phyloP scores from a whole-genome alignment of 2,329 filamentous ascomycete species.

The Xylariaceae sp. region DNA sequence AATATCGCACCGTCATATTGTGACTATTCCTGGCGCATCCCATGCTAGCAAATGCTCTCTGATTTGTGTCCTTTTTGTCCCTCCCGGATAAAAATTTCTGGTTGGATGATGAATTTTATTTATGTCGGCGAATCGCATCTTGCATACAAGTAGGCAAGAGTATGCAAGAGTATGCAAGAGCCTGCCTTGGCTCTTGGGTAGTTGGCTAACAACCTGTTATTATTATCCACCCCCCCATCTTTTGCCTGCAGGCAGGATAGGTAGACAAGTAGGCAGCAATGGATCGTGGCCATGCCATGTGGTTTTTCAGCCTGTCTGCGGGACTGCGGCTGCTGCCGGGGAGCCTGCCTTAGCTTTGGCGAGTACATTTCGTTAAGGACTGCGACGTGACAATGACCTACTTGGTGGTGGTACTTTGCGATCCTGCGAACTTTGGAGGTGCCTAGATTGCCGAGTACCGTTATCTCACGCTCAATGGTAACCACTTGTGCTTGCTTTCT shows the following conservation, averaged over 20 bases:
- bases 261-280: background rate
- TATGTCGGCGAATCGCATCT: constrained; percentile 24
- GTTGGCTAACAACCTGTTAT: constrained; percentile 3
- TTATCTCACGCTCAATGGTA: no score
- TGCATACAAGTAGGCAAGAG: constrained; percentile 12
- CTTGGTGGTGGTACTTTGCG: background rate
- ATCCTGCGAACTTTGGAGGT: no score
- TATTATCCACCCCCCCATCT: constrained; percentile 9
- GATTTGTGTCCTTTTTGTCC: constrained; percentile 14
- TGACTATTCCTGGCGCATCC: constrained; percentile 14
- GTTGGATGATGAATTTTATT: constrained; percentile 21
- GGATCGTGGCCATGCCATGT: constrained; percentile 25
- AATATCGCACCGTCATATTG: background rate
- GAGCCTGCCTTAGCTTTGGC: constrained; percentile 19
- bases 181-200: constrained; percentile 15
- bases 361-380: constrained; percentile 13
- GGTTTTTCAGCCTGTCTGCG: constrained; percentile 19
- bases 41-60: background rate
- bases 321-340: constrained; percentile 29
- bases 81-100: constrained; percentile 8
- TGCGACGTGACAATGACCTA: constrained; percentile 8
- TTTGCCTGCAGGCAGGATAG: constrained; percentile 14
- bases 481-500: no score
- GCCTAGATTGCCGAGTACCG: no score
- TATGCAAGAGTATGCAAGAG: constrained; percentile 17